Evolutionary conservation across 139 green algal species (phyloP), one percentile per base, ranked within the genome.

Genomic region (Chlamydomonas sphaeroides): DNA sequence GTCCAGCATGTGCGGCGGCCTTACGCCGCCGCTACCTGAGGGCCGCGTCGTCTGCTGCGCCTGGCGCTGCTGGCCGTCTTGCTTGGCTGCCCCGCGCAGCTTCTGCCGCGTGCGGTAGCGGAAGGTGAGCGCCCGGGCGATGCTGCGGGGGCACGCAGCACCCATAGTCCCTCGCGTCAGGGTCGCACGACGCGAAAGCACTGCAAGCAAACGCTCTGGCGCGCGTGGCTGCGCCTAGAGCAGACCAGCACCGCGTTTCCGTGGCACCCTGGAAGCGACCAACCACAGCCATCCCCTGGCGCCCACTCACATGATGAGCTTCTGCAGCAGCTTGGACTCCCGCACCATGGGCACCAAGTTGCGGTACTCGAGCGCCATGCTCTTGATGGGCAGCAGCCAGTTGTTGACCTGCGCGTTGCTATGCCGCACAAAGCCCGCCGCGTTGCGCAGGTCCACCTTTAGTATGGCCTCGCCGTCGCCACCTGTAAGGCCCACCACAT

Each of bases 361-460:
- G 18, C 45, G 30, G 45, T 65, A 49, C 62, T 82, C 75, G 21
- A 82, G 23, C 11, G 21, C 45, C 61, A 82, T 49, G 42, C 32
- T 65, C 79, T 84, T 86, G 61, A 87, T 79, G 35, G 94, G 94
- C 72, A 95, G 92, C 81, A 97, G 86, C 65, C 92, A 89, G 78
- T 91, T 94, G 63, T 91, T 93, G 7, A 96, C 89, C 6, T 71
- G 65, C 21, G 63, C 61, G 8, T 5, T n/a, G 42, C 49, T 63
- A 71, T 96, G 87, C 8, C 94, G 87, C 62, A 96, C 84, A 79
- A 95, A 96, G n/a, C 89, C 92, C 6, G 94, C 90, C 10, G 92
- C 53, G 65, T 95, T 92, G 35, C 88, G 89, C 65, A 97, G 36
- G 68, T 97, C 93, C 45, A 90, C 59, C 75, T 91, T 84, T 18